phyloP scores from a whole-genome alignment of 169 alveolate species.

The Perkinsus chesapeaki region DNA sequence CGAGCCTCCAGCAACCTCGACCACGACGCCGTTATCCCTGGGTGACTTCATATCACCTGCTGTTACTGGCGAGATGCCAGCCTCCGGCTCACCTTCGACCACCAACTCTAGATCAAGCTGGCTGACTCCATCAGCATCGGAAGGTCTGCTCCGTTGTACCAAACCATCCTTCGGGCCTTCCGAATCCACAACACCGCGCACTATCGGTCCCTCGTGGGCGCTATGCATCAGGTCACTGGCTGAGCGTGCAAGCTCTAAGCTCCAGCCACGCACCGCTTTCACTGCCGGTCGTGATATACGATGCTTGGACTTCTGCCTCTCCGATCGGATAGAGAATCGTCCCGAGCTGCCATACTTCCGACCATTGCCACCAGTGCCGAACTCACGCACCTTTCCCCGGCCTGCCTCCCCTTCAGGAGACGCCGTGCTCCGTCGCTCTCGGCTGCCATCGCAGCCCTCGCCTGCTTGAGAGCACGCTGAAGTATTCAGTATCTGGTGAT shows the following conservation, averaged over 20 bases:
- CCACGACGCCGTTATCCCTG: too few relatives aligned
- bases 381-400: neutral
- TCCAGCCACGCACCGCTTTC: neutral
- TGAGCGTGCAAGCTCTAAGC: neutral
- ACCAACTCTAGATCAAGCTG: neutral
- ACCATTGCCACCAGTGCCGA: neutral
- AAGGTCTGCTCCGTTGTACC: too few relatives aligned
- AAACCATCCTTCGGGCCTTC: too few relatives aligned
- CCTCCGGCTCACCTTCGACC: neutral
- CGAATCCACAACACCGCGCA: neutral
- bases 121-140: too few relatives aligned
- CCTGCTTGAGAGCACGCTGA: too few relatives aligned
- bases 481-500: too few relatives aligned
- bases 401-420: neutral
- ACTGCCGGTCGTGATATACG: neutral
- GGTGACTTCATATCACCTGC: too few relatives aligned
- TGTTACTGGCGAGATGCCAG: neutral
- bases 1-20: neutral
- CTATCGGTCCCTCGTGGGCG: neutral
- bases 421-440: too few relatives aligned
- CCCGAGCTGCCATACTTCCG: neutral
- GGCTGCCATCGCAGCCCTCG: neutral
- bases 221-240: neutral
- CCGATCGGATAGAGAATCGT: neutral
- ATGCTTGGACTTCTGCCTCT: neutral